A percentile compares a stretch with the other conserved stretches of the same genome.
These are phyloP conservation scores for Euclidium syriacum DNA, from an alignment of 345 rosid species.

Conservation along the genomic window DNA sequence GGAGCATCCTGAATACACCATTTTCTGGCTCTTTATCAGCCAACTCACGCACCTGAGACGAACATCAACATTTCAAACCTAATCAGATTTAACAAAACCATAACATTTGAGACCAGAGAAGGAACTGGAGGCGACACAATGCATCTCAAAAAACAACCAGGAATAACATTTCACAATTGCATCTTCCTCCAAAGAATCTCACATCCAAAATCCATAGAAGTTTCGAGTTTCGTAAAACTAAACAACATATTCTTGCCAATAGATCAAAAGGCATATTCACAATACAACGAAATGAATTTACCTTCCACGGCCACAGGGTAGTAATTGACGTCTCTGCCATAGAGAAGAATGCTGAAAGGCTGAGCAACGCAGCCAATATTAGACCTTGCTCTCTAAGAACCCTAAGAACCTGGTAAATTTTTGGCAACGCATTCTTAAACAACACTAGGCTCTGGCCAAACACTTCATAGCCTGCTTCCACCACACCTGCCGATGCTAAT, in stretches of 20 bases:
- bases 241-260: not conserved
- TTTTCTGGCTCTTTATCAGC: constrained; percentile 95
- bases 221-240: not conserved
- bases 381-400: constrained; percentile 83
- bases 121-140: not conserved
- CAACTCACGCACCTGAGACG: constrained; percentile 79
- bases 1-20: constrained; percentile 95
- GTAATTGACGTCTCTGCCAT: constrained; percentile 97
- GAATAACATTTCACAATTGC: not conserved
- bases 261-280: not conserved
- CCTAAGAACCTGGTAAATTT: constrained; percentile 55
- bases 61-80: constrained; percentile 22
- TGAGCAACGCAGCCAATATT: constrained; percentile 60
- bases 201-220: not conserved
- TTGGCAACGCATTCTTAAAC: constrained; percentile 68
- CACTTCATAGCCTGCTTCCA: constrained; percentile 68
- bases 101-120: not conserved
- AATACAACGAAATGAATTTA: constrained; percentile 14
- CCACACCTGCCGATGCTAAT: constrained; percentile 58
- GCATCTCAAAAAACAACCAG: not conserved
- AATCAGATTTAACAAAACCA: constrained; percentile 16
- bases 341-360: constrained; percentile 85
- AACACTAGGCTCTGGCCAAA: constrained; percentile 53
- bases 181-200: not conserved
- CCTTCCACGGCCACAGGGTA: constrained; percentile 97